These are phyloP conservation scores for Boletus bicolor DNA, from an alignment of 768 basidiomycete genomes.

Conservation along the genomic window DNA sequence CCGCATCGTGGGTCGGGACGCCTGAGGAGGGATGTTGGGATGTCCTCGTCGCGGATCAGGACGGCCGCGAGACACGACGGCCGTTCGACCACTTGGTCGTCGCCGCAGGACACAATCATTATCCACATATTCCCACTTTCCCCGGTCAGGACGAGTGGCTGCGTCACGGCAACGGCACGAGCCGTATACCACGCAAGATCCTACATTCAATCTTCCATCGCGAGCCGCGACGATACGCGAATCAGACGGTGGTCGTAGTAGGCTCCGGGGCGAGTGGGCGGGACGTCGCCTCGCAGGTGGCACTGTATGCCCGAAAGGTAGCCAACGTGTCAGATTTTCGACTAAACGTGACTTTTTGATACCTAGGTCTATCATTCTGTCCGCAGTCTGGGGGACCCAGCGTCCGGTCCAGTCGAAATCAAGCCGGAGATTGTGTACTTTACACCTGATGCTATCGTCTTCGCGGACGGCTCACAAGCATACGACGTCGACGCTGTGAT, in stretches of 20 bases:
- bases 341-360: background rate
- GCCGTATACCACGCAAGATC: constrained; percentile 35
- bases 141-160: constrained; percentile 51
- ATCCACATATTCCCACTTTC: constrained; percentile 45
- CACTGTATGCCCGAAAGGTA: constrained; percentile 41
- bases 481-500: constrained; percentile 45
- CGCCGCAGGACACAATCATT: constrained; percentile 55
- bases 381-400: constrained; percentile 22
- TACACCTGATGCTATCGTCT: constrained; percentile 41
- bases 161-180: constrained; percentile 16
- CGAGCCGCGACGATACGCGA: constrained; percentile 40
- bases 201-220: constrained; percentile 56
- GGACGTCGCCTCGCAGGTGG: constrained; percentile 46
- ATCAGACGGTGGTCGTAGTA: constrained; percentile 47
- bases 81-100: constrained; percentile 53
- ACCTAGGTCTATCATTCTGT: constrained; percentile 37
- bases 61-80: constrained; percentile 21
- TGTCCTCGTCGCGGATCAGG: constrained; percentile 30
- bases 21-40: constrained; percentile 42
- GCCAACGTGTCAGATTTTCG: background rate
- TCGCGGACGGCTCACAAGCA: constrained; percentile 43
- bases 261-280: constrained; percentile 46
- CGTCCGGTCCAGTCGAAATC: constrained; percentile 23
- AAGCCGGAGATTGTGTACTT: constrained; percentile 51
- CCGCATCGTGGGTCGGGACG: constrained; percentile 44